Base-by-base conservation (phyloP, 1,139 yeast genomes). In the Kodamaea plutei region DNA sequence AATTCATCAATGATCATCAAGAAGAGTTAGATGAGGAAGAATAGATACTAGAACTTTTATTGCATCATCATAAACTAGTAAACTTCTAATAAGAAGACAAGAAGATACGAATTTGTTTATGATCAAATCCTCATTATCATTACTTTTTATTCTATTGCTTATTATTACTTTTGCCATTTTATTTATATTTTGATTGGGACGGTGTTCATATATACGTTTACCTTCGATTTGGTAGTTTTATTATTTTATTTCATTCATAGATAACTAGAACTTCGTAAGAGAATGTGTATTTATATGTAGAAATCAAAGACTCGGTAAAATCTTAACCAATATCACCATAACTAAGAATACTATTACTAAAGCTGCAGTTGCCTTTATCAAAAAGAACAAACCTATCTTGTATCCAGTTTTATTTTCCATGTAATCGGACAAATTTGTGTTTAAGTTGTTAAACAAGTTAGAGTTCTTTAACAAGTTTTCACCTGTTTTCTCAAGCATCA, bases 401-500 rank as follows among this genome's bases (percentile, higher is more conserved):
- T 63, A 63, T 1, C 69, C 69, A 12, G 65, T 48, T 40, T 63
- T 64, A 36, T 66, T 67, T 26, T 42, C 47, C 26, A 45, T 40
- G 23, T 64, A 65, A 30, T 45, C 48, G 36, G 61, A 62, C 43
- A 68, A 57, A 39, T 66, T 67, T 15, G 43, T 45, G 30, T 69
- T 70, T 23, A 67, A 65, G 2, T 50, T 42, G 35, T 53, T 56
- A 58, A 66, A 61, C 34, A 65, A 48, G 23, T 50, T 48, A 31
- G 64, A 57, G 37, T 64, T 68, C 33, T 52, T 58, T 29, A 51
- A 45, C 44, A 68, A 49, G 36, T 56, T 64, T 13, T 64, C 71
- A 31, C 58, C 54, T 1, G 73, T 61, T 31, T 55, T 58, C 15
- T 57, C 50, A 20, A 68, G 47, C n/a, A 63, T 45, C 21, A 47